Base-by-base conservation (phyloP, 2,329 filamentous ascomycete genomes). In the Ascochyta pisi region DNA sequence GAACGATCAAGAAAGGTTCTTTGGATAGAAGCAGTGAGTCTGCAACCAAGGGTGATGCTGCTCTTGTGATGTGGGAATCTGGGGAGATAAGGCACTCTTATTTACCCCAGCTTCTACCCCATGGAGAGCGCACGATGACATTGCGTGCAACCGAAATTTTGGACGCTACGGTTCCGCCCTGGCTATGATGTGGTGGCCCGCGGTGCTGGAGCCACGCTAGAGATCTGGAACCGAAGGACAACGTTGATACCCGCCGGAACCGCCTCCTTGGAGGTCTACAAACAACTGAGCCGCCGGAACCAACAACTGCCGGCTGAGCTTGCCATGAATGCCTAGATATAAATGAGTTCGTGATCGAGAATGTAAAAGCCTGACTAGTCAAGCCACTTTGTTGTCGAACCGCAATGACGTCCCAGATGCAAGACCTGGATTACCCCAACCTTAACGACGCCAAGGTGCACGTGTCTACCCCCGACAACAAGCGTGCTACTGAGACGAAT, bases 61-160 rank as follows among this genome's bases (percentile, higher is more conserved):
- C 33, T 29, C 34, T 38, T 9, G 24, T 29, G 44, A 29, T 40
- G 31, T 37, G 24, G 38, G 54, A 57, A 50, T 27, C 39, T 47
- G 59, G 59, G 53, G 54, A 54, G 29, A 29, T n/a, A 51, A 19
- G 84, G 83, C 42, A 82, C 78, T 60, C 81, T 88, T 70, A 81
- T 88, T 73, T 84, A 84, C 84, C 76, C 85, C 92, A 62, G 89
- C 91, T 82, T 91, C 83, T 90, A 87, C 78, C 89, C 84, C 10
- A 84, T 86, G 70, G 83, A 86, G 73, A 84, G 86, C 13, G 37
- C 34, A 33, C 34, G 22, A 46, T 27, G 43, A 27, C 43, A 46
- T 47, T 39, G 33, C 22, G 23, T 22, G 16, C 22, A 39, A 9
- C n/a, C 22, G 31, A 39, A 31, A 6, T 26, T 27, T 19, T 19